A percentile compares a stretch with the other conserved stretches of the same genome.
Evolutionary conservation across 805 yeast species (phyloP).

Genomic region (Metschnikowia drakensbergensis): DNA sequence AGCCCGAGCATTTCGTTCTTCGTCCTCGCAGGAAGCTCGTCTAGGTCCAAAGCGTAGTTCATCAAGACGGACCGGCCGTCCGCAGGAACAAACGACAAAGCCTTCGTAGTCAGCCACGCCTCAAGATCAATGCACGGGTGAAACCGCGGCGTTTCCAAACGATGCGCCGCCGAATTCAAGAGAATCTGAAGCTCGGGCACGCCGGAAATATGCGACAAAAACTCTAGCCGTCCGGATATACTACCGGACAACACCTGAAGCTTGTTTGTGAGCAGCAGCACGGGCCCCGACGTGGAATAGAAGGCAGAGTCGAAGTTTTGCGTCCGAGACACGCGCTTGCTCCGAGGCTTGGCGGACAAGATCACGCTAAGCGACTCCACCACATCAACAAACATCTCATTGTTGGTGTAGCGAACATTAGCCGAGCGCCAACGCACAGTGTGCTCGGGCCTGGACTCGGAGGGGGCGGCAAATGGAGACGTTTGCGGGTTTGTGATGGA

Average conservation of each 20-base stretch:
- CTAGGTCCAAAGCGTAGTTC: slow-evolving; percentile 59
- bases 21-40: slow-evolving; percentile 20
- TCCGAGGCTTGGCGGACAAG: slow-evolving; percentile 24
- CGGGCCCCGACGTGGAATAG: slow-evolving; percentile 17
- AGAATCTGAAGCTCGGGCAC: slow-evolving; percentile 64
- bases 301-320: slow-evolving; percentile 23
- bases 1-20: slow-evolving; percentile 41
- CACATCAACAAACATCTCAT: slow-evolving; percentile 84
- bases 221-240: slow-evolving; percentile 60
- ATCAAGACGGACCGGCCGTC: slow-evolving; percentile 70
- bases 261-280: slow-evolving; percentile 15
- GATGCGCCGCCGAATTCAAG: slow-evolving; percentile 44
- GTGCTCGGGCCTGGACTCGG: slow-evolving; percentile 8
- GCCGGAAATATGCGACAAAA: slow-evolving; percentile 72
- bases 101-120: slow-evolving; percentile 49
- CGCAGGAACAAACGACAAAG: slow-evolving; percentile 76
- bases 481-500: slow-evolving; percentile 13
- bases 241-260: slow-evolving; percentile 46
- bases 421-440: slow-evolving; percentile 74
- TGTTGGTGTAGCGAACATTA: slow-evolving; percentile 66
- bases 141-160: slow-evolving; percentile 56
- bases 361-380: slow-evolving; percentile 61
- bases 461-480: slow-evolving; percentile 5
- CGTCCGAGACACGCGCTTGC: slow-evolving; percentile 10
- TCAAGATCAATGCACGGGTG: slow-evolving; percentile 65